phyloP scores from a whole-genome alignment of 345 rosid genomes.

The Brassica carinata region DNA sequence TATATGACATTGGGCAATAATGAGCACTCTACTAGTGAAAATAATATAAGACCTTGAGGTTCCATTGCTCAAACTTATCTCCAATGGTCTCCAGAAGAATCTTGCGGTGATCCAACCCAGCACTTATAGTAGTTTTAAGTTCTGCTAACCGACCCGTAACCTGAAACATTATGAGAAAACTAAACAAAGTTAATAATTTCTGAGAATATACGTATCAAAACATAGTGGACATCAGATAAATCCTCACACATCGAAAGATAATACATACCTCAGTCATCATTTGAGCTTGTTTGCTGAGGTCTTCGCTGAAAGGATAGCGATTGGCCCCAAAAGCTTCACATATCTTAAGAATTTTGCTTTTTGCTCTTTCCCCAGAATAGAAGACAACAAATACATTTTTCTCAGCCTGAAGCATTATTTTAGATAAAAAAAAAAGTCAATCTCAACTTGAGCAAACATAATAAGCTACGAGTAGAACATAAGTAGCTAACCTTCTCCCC shows the following conservation, averaged over 20 bases:
- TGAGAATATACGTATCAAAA: not conserved
- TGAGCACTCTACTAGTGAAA: constrained; percentile 14
- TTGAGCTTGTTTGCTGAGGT: constrained; percentile 67
- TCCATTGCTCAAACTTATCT: constrained; percentile 87
- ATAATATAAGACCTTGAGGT: constrained; percentile 52
- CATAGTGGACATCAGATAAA: constrained; percentile 5
- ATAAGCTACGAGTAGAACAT: constrained; percentile 2
- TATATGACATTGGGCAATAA: constrained; percentile 6
- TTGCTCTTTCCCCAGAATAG: constrained; percentile 91
- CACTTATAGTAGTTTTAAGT: constrained; percentile 73
- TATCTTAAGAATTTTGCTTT: constrained; percentile 84
- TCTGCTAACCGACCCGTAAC: constrained; percentile 72
- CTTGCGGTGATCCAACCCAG: constrained; percentile 66
- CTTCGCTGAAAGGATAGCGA: constrained; percentile 88
- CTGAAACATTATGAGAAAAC: constrained; percentile 44
- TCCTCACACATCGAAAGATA: constrained; percentile 1
- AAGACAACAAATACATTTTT: constrained; percentile 87
- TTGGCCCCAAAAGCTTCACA: constrained; percentile 99
- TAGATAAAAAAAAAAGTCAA: constrained; percentile 28
- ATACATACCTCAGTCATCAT: constrained; percentile 64
- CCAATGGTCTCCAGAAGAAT: constrained; percentile 69
- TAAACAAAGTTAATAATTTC: constrained; percentile 10
- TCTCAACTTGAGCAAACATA: constrained; percentile 6
- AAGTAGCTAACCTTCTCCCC: constrained; percentile 75
- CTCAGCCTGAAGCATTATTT: constrained; percentile 62